A percentile compares a stretch with the other conserved stretches of the same genome.
Evolutionary conservation across 352 stramenopile genomes (phyloP).

Genomic region (Phytopythium mirpurense): DNA sequence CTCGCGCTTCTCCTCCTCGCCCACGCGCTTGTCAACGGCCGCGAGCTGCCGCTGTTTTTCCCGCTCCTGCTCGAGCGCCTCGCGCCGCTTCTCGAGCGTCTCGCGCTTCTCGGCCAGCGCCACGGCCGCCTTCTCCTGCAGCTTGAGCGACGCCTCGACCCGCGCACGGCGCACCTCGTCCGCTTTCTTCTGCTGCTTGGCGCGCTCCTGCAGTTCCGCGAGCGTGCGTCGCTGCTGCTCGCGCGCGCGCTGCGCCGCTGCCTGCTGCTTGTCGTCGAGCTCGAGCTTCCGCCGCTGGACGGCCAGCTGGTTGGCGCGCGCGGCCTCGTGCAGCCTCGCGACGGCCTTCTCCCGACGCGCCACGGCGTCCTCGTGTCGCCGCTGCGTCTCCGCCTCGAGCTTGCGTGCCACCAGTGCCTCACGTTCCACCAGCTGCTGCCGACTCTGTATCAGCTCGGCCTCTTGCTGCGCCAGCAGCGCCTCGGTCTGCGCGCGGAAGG

Average conservation of each 20-base stretch:
- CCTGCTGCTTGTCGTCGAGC: slow-evolving; percentile 50
- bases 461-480: slow-evolving; percentile 62
- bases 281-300: slow-evolving; percentile 60
- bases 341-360: slow-evolving; percentile 51
- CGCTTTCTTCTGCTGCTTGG: slow-evolving; percentile 57
- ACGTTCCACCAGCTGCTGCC: slow-evolving; percentile 55
- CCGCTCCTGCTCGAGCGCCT: slow-evolving; percentile 28
- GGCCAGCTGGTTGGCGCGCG: slow-evolving; percentile 49
- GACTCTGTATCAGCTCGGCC: slow-evolving; percentile 38
- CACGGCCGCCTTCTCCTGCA: slow-evolving; percentile 31
- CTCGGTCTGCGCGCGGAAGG: slow-evolving; percentile 59
- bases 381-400: slow-evolving; percentile 47
- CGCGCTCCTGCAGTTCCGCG: slow-evolving; percentile 51
- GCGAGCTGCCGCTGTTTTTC: slow-evolving; percentile 43
- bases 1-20: slow-evolving; percentile 49
- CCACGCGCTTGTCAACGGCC: slow-evolving; percentile 51
- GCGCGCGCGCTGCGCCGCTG: slow-evolving; percentile 35
- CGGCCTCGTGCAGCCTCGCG: slow-evolving; percentile 44
- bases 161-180: slow-evolving; percentile 60
- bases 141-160: slow-evolving; percentile 39
- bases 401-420: slow-evolving; percentile 54
- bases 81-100: slow-evolving; percentile 24
- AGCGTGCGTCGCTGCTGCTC: slow-evolving; percentile 63
- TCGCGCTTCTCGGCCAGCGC: slow-evolving; percentile 18
- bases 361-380: slow-evolving; percentile 44